Evolutionary conservation across 73 alveolate species (phyloP).

Genomic region (Paramecium octaurelia): DNA sequence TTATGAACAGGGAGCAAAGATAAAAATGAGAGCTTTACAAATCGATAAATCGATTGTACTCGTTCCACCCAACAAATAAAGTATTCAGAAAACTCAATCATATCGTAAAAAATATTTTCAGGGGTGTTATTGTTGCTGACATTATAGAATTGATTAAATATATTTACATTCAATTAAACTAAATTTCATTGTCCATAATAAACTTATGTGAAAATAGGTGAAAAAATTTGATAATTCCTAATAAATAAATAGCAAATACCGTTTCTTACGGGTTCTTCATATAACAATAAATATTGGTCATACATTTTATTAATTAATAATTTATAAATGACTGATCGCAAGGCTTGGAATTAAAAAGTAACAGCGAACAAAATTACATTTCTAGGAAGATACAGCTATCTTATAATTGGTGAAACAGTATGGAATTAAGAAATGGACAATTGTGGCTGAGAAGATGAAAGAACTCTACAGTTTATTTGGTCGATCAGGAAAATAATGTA

Average conservation of each 20-base stretch:
- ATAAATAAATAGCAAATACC: background rate
- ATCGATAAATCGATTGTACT: background rate
- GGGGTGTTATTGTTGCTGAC: background rate
- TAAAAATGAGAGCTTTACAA: background rate
- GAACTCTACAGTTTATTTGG: constrained; percentile 67
- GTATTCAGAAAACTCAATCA: background rate
- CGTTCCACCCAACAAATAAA: background rate
- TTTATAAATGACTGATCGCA: constrained; percentile 31
- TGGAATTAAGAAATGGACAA: constrained; percentile 88
- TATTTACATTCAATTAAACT: too few relatives aligned
- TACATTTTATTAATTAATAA: background rate
- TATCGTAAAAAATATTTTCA: background rate
- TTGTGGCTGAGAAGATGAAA: constrained; percentile 71
- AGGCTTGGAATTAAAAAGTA: constrained; percentile 53
- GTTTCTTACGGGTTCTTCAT: background rate
- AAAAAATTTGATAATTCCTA: background rate
- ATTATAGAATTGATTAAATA: background rate
- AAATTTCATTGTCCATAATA: too few relatives aligned
- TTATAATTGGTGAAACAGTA: constrained; percentile 69
- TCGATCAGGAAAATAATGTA: constrained; percentile 95
- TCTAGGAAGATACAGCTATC: constrained; percentile 83
- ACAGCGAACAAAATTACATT: background rate
- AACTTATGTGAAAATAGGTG: too few relatives aligned
- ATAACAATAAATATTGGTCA: background rate
- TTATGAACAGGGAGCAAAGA: background rate